Conservation (phyloP, 768 basidiomycete genomes). For the Arthromyces matolae region DNA sequence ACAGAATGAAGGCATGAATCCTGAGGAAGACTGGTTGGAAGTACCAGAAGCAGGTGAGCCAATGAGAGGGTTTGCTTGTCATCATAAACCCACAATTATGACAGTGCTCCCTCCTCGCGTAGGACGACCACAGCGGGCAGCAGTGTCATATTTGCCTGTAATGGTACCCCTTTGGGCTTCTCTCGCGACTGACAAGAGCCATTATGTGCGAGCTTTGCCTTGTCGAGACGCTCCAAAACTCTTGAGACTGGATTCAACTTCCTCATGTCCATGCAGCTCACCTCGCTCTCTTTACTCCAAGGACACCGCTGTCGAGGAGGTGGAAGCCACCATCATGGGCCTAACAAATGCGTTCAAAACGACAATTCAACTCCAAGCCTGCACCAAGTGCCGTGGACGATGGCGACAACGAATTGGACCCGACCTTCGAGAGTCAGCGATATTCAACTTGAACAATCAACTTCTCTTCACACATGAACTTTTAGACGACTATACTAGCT, state of each 20-base stretch:
- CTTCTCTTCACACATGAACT: slow-evolving; percentile 29
- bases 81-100: neutral
- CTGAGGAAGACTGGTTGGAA: neutral
- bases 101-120: neutral
- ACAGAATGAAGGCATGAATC: neutral
- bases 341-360: neutral
- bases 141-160: neutral
- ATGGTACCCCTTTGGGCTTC: neutral
- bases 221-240: neutral
- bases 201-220: neutral
- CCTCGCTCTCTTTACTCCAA: neutral
- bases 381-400: neutral
- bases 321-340: neutral
- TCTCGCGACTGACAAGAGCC: neutral
- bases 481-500: slow-evolving; percentile 30
- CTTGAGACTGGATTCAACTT: neutral
- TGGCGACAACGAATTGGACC: slow-evolving; percentile 25
- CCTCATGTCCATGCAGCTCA: neutral
- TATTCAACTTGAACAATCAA: slow-evolving; percentile 34
- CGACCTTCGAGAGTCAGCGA: slow-evolving; percentile 22
- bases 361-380: slow-evolving; percentile 1
- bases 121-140: neutral
- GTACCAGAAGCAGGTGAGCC: neutral
- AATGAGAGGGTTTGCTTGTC: too few relatives aligned
- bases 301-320: neutral